A percentile compares a stretch with the other conserved stretches of the same genome.
phyloP scores from a whole-genome alignment of 176 grass and related monocot species.

The Melocanna baccifera region DNA sequence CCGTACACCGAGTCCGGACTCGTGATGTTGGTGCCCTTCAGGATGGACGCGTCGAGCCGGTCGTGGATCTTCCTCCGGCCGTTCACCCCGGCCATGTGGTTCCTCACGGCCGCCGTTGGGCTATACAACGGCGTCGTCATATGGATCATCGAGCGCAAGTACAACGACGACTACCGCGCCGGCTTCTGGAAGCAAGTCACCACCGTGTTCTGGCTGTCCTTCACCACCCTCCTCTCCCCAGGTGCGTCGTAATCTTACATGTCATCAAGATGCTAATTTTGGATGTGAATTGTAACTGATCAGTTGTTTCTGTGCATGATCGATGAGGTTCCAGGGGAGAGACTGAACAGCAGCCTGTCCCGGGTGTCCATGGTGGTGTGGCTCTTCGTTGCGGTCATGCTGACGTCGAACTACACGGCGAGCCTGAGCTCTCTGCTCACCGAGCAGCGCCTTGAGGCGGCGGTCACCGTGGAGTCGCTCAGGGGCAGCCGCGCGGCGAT shows the following conservation, averaged over 20 bases:
- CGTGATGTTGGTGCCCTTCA: not conserved
- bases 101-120: not conserved
- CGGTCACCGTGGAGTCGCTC: not conserved
- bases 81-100: not conserved
- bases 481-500: not conserved
- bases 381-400: not conserved
- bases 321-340: not conserved
- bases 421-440: not conserved
- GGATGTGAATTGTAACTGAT: not conserved
- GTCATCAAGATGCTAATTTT: no score
- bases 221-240: not conserved
- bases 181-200: not conserved
- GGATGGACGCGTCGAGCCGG: not conserved
- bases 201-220: not conserved
- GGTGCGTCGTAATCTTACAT: not conserved
- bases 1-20: not conserved
- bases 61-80: not conserved
- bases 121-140: not conserved
- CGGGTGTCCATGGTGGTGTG: not conserved
- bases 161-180: not conserved
- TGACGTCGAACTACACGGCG: not conserved
- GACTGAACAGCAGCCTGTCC: not conserved
- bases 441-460: not conserved
- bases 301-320: not conserved
- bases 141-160: not conserved